phyloP scores from a whole-genome alignment of 1,284 basidiomycete genomes.

The Ganoderma resinaceum region DNA sequence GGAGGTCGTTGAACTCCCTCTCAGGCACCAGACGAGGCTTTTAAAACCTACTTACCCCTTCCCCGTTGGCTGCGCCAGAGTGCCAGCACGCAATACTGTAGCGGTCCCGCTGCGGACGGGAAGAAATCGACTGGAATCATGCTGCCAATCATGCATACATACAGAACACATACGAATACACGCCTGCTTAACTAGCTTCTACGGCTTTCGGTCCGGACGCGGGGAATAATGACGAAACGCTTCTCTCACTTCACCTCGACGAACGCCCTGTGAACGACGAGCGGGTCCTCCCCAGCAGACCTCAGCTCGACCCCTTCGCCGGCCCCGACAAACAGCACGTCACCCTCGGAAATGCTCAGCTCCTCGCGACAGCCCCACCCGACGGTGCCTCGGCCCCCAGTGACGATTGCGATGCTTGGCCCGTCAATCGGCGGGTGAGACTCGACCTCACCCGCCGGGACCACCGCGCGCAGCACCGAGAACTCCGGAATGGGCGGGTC shows the following conservation, averaged over 20 bases:
- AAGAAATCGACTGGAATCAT: not conserved
- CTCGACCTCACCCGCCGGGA: constrained; percentile 58
- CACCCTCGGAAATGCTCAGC: constrained; percentile 67
- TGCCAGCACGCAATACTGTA: not conserved
- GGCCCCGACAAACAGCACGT: constrained; percentile 89
- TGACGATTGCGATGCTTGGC: constrained; percentile 86
- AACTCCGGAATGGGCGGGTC: constrained; percentile 97
- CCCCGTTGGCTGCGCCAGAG: not conserved
- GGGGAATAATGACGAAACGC: not conserved
- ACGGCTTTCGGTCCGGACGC: not conserved
- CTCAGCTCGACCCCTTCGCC: constrained; percentile 61
- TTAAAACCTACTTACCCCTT: not conserved
- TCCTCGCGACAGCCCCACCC: constrained; percentile 49
- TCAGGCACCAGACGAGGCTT: not conserved
- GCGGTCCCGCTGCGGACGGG: not conserved
- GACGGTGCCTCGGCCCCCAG: constrained; percentile 71
- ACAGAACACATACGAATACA: not conserved
- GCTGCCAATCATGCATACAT: not conserved
- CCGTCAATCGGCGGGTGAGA: constrained; percentile 73
- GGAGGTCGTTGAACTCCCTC: not conserved
- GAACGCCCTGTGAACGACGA: constrained; percentile 46
- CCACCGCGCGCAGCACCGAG: constrained; percentile 75
- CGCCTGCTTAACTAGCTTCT: not conserved
- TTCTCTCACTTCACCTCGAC: constrained; percentile 34
- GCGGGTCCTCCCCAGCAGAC: constrained; percentile 43